Percentiles rank a stretch among this genome's conserved stretches.
phyloP scores from a whole-genome alignment of 2,329 filamentous ascomycete species.

The Fusarium pseudonygamai region DNA sequence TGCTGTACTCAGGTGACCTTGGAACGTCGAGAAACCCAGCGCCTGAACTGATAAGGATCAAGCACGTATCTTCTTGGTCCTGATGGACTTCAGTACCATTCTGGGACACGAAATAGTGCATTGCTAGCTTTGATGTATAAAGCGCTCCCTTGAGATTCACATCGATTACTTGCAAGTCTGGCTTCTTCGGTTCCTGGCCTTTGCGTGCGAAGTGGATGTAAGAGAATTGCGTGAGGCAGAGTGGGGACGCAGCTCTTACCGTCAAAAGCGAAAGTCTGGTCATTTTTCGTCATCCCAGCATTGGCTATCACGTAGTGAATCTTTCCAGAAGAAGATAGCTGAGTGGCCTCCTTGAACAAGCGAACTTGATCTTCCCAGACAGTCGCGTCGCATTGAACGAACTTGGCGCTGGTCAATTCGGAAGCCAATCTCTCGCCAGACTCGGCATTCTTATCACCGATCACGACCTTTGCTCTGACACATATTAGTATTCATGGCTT shows the following conservation, averaged over 20 bases:
- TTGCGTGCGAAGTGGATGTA: background rate
- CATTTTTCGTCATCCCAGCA: background rate
- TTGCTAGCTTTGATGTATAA: background rate
- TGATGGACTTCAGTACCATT: background rate
- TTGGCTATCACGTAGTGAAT: conserved; percentile 5
- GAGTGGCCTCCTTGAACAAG: background rate
- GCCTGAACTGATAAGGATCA: background rate
- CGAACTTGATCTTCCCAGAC: background rate
- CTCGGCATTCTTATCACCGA: background rate
- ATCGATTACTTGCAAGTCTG: background rate
- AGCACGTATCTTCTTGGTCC: background rate
- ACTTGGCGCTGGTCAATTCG: background rate
- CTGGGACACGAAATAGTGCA: background rate
- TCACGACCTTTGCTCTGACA: background rate
- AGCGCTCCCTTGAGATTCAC: background rate
- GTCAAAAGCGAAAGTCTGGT: background rate
- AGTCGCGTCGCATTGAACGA: background rate
- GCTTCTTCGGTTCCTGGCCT: background rate
- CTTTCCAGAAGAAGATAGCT: background rate
- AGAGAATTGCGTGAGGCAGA: background rate
- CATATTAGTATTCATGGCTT: rapidly evolving
- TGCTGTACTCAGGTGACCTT: background rate
- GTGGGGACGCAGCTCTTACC: background rate
- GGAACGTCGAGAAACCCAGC: background rate
- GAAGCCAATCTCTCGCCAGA: background rate